Base-by-base conservation (phyloP, 2,329 filamentous ascomycete genomes). In the Aspergillus pseudoviridinutans region DNA sequence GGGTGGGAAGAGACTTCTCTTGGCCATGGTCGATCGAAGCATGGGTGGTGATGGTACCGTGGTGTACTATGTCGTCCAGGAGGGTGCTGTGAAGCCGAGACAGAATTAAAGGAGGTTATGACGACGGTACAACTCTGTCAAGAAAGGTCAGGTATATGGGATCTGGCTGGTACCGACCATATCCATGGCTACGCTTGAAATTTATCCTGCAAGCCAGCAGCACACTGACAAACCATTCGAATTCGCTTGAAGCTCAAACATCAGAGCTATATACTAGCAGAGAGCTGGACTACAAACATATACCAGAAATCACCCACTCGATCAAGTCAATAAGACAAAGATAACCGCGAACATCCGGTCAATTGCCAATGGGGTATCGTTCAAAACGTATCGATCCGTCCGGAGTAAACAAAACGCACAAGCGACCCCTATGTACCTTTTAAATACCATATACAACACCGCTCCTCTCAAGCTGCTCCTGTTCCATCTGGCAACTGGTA, bases 41-140 rank as follows among this genome's bases (percentile, higher is more conserved):
- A 72, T 73, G 66, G 78, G 77, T 32, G 78, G 78, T 7, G 85
- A 87, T 68, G 85, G 84, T 46, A 87, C 85, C 1, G 78, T 87
- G 29, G 83, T 85, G 41, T 88, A 87, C 68, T 88, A 88, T 67
- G 79, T 87, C 60, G 78, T 87, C 51, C 83, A 86, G 64, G 84
- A 87, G 67, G 85, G 84, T 4, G 78, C 84, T 53, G 83, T 87
- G 28, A 87, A 87, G 72, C 85, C 85, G 12, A 75, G 85, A 61
- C 85, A 87, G 71, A 87, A 87, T 70, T 87, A 62, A 59, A 47
- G 14, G 44, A 25, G 22, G 22, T 17, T 25, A 3, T 6, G 35
- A 38, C 28, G 29, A 35, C 12, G 14, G 8, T 54, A 4, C 27
- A 25, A 54, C 20, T 7, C 32, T 9, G 20, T 27, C 25, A 20